These are phyloP conservation scores for Ceratocystis smalleyi DNA, from an alignment of 2,329 filamentous ascomycete genomes.

Conservation along the genomic window DNA sequence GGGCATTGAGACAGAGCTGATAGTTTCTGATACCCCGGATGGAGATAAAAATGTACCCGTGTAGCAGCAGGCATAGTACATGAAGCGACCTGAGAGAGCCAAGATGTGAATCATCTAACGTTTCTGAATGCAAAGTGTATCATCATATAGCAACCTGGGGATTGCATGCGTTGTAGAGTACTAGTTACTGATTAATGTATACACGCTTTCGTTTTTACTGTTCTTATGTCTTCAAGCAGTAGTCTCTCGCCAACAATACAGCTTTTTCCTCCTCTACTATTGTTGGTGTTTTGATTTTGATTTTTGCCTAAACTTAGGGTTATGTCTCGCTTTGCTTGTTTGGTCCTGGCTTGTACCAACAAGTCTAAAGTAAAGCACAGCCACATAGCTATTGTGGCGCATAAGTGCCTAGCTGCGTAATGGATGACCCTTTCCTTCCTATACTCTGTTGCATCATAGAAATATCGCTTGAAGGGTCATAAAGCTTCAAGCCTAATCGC, in stretches of 20 bases:
- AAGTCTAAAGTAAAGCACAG: neutral
- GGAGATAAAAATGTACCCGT: neutral
- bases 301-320: too few species aligned
- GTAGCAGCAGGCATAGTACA: slow-evolving; percentile 4
- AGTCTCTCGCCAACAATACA: too few species aligned
- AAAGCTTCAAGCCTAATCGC: neutral
- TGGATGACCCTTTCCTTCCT: neutral
- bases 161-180: neutral
- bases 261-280: too few species aligned
- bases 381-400: neutral
- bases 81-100: neutral
- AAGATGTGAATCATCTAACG: neutral
- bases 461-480: neutral
- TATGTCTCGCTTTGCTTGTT: neutral
- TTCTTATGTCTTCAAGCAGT: too few species aligned
- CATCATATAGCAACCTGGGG: neutral
- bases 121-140: neutral
- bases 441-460: neutral
- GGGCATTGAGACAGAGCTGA: neutral
- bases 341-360: neutral
- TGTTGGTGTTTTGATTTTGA: too few species aligned
- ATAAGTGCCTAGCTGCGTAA: neutral
- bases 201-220: too few species aligned
- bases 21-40: neutral
- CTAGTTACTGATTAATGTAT: too few species aligned